Evolutionary conservation across 2,329 filamentous ascomycete species (phyloP), one percentile per base, ranked within the genome.

Genomic region (Chrysoporthe puriensis): DNA sequence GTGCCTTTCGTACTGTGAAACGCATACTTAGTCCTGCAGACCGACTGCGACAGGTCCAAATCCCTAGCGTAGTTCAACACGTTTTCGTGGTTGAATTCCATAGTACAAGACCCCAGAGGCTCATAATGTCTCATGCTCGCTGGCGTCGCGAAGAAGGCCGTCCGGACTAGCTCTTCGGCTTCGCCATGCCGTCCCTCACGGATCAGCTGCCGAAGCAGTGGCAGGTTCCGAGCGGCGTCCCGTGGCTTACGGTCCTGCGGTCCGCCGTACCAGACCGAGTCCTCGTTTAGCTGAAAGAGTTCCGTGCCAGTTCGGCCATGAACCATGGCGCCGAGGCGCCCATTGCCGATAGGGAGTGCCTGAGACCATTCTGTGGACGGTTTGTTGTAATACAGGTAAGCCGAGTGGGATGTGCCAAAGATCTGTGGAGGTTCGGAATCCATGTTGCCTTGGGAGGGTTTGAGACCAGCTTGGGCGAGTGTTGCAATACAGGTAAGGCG

Each of bases 301-400:
- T 85, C 83, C 4, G 76, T 80, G 42, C 74, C 72, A 4, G 80
- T 79, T 34, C 79, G 76, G 36, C 82, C 81, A 72, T 82, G 80
- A 11, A 84, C 73, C 81, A 84, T 83, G 42, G 74, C 76, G 5
- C 76, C 76, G 16, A 78, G 70, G 60, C 83, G 78, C 32, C 83
- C 83, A 71, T 85, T 85, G 11, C 83, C 83, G 61, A 85, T 75
- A 1, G 83, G 83, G 1, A 85, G 74, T 36, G 81, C 79, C 67
- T 80, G 69, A 11, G 73, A 63, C 77, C 77, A 79, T 69, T 73
- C 70, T 44, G 71, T 64, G 13, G 76, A 77, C 9, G 77, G 77
- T 40, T 65, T 66, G 16, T 42, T 69, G 70, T 78, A 78, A 66
- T 74, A 70, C 26, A 78, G 73, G 32, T 64, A 66, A n/a, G 36